Evolutionary conservation across 2,329 filamentous ascomycete species (phyloP), one percentile per base, ranked within the genome.

Genomic region (Colletotrichum magnum): DNA sequence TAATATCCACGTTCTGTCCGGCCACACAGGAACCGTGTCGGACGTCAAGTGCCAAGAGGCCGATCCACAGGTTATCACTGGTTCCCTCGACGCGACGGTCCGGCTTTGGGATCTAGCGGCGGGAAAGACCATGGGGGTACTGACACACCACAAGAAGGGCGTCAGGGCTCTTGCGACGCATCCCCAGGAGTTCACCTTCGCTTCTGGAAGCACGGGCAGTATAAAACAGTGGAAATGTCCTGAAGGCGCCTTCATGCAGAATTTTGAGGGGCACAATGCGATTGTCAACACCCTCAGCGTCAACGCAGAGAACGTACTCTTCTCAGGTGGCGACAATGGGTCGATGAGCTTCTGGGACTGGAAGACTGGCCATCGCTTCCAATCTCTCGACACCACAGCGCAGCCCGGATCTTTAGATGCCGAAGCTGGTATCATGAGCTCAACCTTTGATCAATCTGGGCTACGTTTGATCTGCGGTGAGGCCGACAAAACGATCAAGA

Each of bases 151-250:
- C 88, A 99, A 99, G 80, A 98, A 98, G 84, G 95, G 95, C 65
- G 95, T 99, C 12, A 90, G 96, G 58, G 91, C 92, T 3, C 87
- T 99, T 13, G 89, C 94, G 12, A 87, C 92, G 4, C 96, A 99
- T 78, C 96, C 97, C 0, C 90, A 89, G 69, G 96, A 99, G 80
- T 99, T 97, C 78, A 99, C 97, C 0, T 99, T 99, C 78, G 96
- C 96, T 5, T 95, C 90, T 69, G 96, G 93, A 51, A 97, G 94
- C 76, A 95, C 95, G 0, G 93, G 93, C 26, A 95, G 93, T 78
- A 98, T 99, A 83, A 99, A 99, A 85, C 96, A 99, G 83, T 99
- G 96, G 95, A 98, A 98, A 80, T 98, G 95, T 74, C 97, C 97
- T 1, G 94, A 98, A 78, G 97, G 95, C 45, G 94, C 94, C 16